Evolutionary conservation across 306 rosid genomes (phyloP).

Genomic region (Sicyos baderoa): DNA sequence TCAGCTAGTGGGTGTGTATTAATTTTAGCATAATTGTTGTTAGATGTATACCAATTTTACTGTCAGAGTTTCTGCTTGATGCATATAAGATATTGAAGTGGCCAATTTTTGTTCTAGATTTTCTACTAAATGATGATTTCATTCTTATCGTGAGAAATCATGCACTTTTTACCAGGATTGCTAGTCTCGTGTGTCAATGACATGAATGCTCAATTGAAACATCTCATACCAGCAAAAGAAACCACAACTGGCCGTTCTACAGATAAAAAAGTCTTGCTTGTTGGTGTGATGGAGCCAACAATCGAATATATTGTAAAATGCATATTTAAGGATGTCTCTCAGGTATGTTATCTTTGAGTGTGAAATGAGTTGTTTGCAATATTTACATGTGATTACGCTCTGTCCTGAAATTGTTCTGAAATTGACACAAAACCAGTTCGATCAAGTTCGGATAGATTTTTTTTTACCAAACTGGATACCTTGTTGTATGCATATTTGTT

Average conservation of each 20-base stretch:
- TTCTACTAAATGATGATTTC: neutral
- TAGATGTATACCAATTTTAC: neutral
- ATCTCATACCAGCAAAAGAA: slow-evolving; percentile 38
- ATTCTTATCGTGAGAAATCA: neutral
- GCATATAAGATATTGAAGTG: slow-evolving; percentile 6
- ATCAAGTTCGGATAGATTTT: neutral
- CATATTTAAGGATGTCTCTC: slow-evolving; percentile 52
- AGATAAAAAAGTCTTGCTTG: slow-evolving; percentile 38
- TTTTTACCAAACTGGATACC: neutral
- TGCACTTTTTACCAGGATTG: slow-evolving; percentile 37
- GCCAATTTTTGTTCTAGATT: neutral
- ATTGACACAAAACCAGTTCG: neutral
- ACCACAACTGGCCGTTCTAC: slow-evolving; percentile 26
- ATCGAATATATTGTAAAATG: slow-evolving; percentile 70
- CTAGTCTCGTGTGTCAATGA: slow-evolving; percentile 67
- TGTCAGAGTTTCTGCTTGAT: neutral
- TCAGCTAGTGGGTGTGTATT: neutral
- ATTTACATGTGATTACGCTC: neutral
- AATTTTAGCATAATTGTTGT: neutral
- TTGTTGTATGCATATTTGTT: neutral
- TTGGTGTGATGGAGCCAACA: slow-evolving; percentile 72
- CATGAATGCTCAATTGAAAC: slow-evolving; percentile 40
- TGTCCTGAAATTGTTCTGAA: neutral
- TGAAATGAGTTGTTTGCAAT: neutral
- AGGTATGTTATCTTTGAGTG: slow-evolving; percentile 41